Base-by-base conservation (phyloP, 768 basidiomycete genomes). In the Suillus brevipes region DNA sequence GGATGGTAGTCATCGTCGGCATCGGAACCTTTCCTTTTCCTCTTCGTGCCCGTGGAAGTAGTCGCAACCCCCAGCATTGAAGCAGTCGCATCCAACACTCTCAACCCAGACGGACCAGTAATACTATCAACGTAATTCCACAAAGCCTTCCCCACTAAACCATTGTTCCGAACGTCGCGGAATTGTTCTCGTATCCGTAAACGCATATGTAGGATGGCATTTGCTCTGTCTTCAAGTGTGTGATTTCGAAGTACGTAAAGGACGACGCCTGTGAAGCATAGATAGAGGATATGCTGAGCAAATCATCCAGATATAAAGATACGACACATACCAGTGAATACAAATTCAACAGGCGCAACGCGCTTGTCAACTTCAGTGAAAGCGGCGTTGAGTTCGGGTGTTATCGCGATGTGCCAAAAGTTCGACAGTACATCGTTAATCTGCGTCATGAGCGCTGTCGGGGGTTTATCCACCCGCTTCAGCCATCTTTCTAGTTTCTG, bases 291-390 rank as follows among this genome's bases (percentile, higher is more conserved):
- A 28, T 50, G 18, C 28, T 53, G 2, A 53, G 16, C 9, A 53
- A 53, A 53, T 31, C 8, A 28, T 31, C 40, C 43, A 36, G 31
- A 65, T 20, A 34, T 45, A 31, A 58, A 34, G 31, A 4, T 9
- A 36, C 25, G 23, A 23, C 14, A 13, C 76, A 66, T 71, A 93
- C 93, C 91, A 49, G 92, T 87, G 74, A 90, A 94, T 38, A 93
- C 85, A 72, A 94, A 91, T 71, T 92, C 89, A 9, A 89, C 85
- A 2, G 90, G 90, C 2, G 90, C 86, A 47, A 93, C 82, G 34
- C 86, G 82, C 65, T 85, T 83, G 63, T 79, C 77, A n/a, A 90
- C 82, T 31, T 80, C 77, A 20, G 66, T 77, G 68, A 92, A 88
- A 2, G 80, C 86, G 14, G 72, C 65, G n/a, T 82, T 83, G 40